These are phyloP conservation scores for Novakomyces olei DNA, from an alignment of 805 yeast species.

Conservation along the genomic window DNA sequence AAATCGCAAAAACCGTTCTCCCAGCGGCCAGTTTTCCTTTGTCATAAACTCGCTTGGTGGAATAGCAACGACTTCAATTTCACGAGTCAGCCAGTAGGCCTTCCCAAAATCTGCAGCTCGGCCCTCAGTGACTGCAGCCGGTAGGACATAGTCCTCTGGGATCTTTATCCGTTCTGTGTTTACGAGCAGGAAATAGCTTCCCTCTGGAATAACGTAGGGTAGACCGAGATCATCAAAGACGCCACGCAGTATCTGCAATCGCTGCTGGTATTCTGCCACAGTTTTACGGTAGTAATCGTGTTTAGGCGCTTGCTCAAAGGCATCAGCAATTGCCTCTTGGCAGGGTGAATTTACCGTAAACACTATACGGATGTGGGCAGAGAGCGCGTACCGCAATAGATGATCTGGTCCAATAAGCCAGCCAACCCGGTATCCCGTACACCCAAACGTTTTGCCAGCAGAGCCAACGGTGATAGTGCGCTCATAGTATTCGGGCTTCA, in stretches of 20 bases:
- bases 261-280: constrained; percentile 41
- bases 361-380: constrained; percentile 87
- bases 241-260: constrained; percentile 48
- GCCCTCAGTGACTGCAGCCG: constrained; percentile 34
- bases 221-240: constrained; percentile 71
- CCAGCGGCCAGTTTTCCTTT: constrained; percentile 44
- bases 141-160: constrained; percentile 51
- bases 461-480: constrained; percentile 83
- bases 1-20: constrained; percentile 71
- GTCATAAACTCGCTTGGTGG: constrained; percentile 92
- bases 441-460: constrained; percentile 96
- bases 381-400: constrained; percentile 53
- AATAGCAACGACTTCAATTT: constrained; percentile 83
- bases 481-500: constrained; percentile 55
- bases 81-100: constrained; percentile 83
- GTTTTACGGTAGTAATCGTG: constrained; percentile 50
- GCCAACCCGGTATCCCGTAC: constrained; percentile 97
- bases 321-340: constrained; percentile 77
- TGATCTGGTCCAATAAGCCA: constrained; percentile 83
- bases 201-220: constrained; percentile 80
- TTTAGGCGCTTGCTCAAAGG: constrained; percentile 35
- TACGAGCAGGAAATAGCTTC: constrained; percentile 81
- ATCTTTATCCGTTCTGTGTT: constrained; percentile 64
- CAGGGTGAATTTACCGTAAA: constrained; percentile 77
- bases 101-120: constrained; percentile 70